Evolutionary conservation across 116 monocot genomes (phyloP), one percentile per base, ranked within the genome.

Genomic region (Phalaenopsis hybrid): DNA sequence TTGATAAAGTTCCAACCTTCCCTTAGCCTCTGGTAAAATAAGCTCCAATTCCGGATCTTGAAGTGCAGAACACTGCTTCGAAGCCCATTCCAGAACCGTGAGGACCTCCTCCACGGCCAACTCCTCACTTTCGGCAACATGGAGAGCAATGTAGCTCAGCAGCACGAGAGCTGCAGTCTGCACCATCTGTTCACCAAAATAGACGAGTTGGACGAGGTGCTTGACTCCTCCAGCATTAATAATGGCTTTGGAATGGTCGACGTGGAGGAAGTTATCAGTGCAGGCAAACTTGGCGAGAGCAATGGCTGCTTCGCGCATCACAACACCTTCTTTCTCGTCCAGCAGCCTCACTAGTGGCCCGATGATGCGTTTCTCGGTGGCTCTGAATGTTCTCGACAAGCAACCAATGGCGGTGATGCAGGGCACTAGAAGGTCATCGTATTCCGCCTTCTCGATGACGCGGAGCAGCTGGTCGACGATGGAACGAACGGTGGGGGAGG

Each of bases 341-440:
- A 95, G 90, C 31, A 98, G 77, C 33, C 79, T 59, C 13, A 98
- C 98, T 82, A 98, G 57, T 4, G 98, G 95, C 18, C 81, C 88
- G 2, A 98, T 89, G 69, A 98, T 91, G 76, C 98, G 83, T 17
- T 89, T 93, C 90, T 98, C 98, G 0, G 93, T 93, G 10, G 95
- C 93, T 20, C 95, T 82, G 82, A 98, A 98, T 2, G 95, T 98
- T 74, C 93, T 85, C 0, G 98, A 90, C 20, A 98, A 52, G 82
- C 98, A 95, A 20, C 98, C 98, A 49, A 98, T 51, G 3, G 95
- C 86, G 2, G 85, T 59, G 34, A 98, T 86, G 87, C 93, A 92
- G 6, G 98, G 95, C 1, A 93, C 81, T 0, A 98, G 92, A 28
- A 98, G 87, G 44, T 88, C 91, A 49, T 87, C 86, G 43, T 88